Percentiles rank a stretch among this genome's conserved stretches.
Evolutionary conservation across 2,329 filamentous ascomycete species (phyloP).

Genomic region (Claviceps capensis): DNA sequence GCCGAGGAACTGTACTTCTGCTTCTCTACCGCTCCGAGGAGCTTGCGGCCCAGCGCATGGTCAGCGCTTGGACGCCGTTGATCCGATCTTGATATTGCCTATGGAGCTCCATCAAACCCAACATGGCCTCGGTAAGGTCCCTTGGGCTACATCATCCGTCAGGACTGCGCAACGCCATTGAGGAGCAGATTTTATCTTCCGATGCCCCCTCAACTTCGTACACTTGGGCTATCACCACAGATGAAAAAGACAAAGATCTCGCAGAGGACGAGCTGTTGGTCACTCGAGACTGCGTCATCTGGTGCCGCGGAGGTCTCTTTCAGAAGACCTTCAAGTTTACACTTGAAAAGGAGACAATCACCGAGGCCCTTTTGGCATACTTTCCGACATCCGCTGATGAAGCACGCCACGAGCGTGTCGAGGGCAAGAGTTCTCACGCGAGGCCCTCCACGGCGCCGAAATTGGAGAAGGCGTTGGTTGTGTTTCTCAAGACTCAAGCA

Average conservation of each 20-base stretch:
- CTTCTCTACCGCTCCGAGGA: neutral
- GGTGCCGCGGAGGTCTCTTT: slow-evolving; percentile 76
- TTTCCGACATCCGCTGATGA: slow-evolving; percentile 48
- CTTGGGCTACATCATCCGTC: slow-evolving; percentile 83
- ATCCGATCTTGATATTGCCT: slow-evolving; percentile 9
- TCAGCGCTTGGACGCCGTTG: neutral
- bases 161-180: slow-evolving; percentile 68
- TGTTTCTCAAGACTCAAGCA: slow-evolving; percentile 83
- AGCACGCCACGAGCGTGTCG: slow-evolving; percentile 3
- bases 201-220: slow-evolving; percentile 56
- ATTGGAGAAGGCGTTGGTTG: slow-evolving; percentile 61
- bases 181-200: slow-evolving; percentile 60
- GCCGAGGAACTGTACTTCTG: neutral
- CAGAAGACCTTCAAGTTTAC: slow-evolving; percentile 78
- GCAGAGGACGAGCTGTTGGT: slow-evolving; percentile 69
- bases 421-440: slow-evolving; percentile 3
- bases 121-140: slow-evolving; percentile 83
- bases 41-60: neutral
- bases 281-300: slow-evolving; percentile 65
- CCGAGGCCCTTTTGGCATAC: slow-evolving; percentile 73
- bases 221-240: slow-evolving; percentile 53
- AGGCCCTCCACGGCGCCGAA: slow-evolving; percentile 8
- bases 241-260: slow-evolving; percentile 24
- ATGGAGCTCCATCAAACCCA: slow-evolving; percentile 18
- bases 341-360: slow-evolving; percentile 71